Conservation (phyloP, 208 protist species). For the Wallacemonas collosoma region DNA sequence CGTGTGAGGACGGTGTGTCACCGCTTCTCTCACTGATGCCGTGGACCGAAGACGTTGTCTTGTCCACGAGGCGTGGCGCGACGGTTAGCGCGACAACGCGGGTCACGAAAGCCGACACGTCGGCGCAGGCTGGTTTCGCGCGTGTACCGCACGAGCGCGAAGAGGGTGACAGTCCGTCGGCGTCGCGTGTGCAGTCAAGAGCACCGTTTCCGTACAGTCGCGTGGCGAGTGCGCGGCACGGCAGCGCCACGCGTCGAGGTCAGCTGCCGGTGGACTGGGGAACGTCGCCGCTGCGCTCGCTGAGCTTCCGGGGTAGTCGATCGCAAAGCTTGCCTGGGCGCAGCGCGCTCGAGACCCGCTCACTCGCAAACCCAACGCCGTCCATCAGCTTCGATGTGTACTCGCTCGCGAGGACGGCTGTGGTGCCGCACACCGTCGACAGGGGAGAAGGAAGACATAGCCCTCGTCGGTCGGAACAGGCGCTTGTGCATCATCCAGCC, state of each 20-base stretch:
- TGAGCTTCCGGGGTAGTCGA: slow-evolving; percentile 2
- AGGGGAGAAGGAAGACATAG: too few relatives aligned
- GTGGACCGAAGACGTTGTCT: too few relatives aligned
- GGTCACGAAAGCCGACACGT: too few relatives aligned
- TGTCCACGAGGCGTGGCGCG: too few relatives aligned
- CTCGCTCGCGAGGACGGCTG: slow-evolving; percentile 1
- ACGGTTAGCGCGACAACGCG: too few relatives aligned
- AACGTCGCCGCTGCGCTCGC: slow-evolving; percentile 3
- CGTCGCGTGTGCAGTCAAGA: background rate
- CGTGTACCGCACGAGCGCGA: too few relatives aligned
- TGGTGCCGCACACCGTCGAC: background rate
- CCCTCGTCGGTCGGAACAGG: too few relatives aligned
- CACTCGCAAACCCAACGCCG: background rate
- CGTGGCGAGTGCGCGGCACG: background rate
- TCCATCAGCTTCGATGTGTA: slow-evolving; percentile 14
- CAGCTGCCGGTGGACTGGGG: background rate
- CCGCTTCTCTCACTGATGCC: background rate
- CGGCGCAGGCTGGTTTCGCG: too few relatives aligned
- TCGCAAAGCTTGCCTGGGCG: background rate
- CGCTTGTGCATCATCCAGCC: background rate
- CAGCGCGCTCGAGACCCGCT: background rate
- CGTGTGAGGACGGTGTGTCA: background rate
- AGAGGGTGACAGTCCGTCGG: background rate
- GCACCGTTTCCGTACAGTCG: background rate
- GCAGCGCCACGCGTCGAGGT: background rate